Evolutionary conservation across 1,139 yeast species (phyloP).

Genomic region (Sugiyamaella neomexicana): DNA sequence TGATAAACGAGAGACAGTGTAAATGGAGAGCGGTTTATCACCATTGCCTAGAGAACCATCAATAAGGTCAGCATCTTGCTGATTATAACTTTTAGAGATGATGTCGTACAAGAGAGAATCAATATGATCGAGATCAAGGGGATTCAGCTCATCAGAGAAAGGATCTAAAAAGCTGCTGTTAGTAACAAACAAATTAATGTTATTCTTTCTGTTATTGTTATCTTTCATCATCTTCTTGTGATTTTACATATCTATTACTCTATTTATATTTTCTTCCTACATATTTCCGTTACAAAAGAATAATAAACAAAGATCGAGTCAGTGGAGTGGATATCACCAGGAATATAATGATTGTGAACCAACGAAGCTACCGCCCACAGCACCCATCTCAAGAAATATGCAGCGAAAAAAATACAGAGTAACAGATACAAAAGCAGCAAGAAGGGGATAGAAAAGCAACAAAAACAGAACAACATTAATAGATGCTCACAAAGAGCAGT

Average conservation of each 20-base stretch:
- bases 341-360: neutral
- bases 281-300: slow-evolving; percentile 13
- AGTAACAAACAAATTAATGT: neutral
- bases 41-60: slow-evolving; percentile 2
- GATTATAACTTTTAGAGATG: neutral
- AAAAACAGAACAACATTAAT: slow-evolving; percentile 12
- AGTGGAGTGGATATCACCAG: neutral
- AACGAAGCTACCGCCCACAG: neutral
- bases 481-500: neutral
- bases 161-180: slow-evolving; percentile 10
- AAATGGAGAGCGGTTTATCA: neutral
- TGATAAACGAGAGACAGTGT: slow-evolving; percentile 1
- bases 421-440: neutral
- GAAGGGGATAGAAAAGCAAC: slow-evolving; percentile 7
- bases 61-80: slow-evolving; percentile 13
- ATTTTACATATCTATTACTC: slow-evolving; percentile 5
- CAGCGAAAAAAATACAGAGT: slow-evolving; percentile 4
- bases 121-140: slow-evolving; percentile 14
- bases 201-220: neutral
- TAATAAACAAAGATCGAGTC: slow-evolving; percentile 1
- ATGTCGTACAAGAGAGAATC: neutral
- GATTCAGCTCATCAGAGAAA: slow-evolving; percentile 13
- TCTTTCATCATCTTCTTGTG: neutral
- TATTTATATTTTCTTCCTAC: slow-evolving; percentile 7
- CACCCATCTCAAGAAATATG: slow-evolving; percentile 14